Base-by-base conservation (phyloP, 148 eudicot species). In the Diospyros lotus region DNA sequence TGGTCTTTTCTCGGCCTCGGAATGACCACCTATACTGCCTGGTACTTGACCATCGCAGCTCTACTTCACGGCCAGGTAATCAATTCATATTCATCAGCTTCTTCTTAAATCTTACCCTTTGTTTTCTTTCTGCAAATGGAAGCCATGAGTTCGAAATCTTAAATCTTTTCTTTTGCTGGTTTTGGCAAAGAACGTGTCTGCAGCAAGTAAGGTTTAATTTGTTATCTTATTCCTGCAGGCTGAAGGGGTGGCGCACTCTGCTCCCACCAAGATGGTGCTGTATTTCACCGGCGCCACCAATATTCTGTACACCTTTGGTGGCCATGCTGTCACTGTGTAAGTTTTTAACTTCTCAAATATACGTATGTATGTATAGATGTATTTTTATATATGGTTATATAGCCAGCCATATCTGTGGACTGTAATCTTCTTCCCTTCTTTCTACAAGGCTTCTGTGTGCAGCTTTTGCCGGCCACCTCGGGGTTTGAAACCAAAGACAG, bases 241-340 rank as follows among this genome's bases (percentile, higher is more conserved):
- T 56, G 96, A 89, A 58, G 86, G 85, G 13, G 96, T 90, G 13
- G 71, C 76, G 68, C 96, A 93, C 75, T 70, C 88, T 3, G 98
- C 86, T 40, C 98, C 98, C 42, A 71, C 67, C 51, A 93, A 86
- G 84, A 79, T 89, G 60, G 93, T 90, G 72, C 63, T 93, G 73
- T 93, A 93, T 78, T 93, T 93, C 84, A 93, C 98, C 62, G 98
- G 98, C 11, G 98, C 98, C 67, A 93, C 98, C 68, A 93, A 93
- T 74, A 90, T 93, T 43, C 80, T 93, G 15, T 93, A 93, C 80
- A 93, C 98, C 40, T 93, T 93, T 78, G 98, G 98, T 58, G 98
- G 98, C 68, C 98, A 93, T 75, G 98, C 98, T 77, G 98, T 93
- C 68, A 93, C 98, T 15, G 98, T 93, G 98, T 93, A 87, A 86